Evolutionary conservation across 768 basidiomycete species (phyloP), one percentile per base, ranked within the genome.

Genomic region (Artomyces pyxidatus): DNA sequence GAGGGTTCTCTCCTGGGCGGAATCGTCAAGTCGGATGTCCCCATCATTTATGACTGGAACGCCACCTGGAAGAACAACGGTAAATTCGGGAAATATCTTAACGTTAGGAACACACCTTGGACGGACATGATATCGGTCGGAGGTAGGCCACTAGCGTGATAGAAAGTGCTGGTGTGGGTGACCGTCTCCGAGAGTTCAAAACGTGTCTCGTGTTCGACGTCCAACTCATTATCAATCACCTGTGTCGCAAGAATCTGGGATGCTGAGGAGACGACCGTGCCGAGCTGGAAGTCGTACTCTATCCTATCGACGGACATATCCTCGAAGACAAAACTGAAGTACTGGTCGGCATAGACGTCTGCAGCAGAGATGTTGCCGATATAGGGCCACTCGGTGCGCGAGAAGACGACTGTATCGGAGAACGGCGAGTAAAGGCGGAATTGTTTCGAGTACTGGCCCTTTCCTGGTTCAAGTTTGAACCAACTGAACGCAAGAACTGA

Each of bases 371-470:
- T 10, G 25, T 49, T 42, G 26, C 26, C 17, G 11, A 42, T 19
- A n/a, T n/a, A n/a, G n/a, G n/a, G n/a, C n/a, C 3, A 23, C n/a
- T 32, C 23, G 42, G 49, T 21, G 49, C 42, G 42, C 10, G 42
- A 44, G 42, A 29, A 44, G 6, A 50, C 6, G 14, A 37, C 43
- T 29, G 29, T 37, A 39, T 35, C 26, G 17, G 21, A 6, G 16
- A 37, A 43, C 3, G 42, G 42, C 17, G 27, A 25, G 25, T 17
- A 26, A 19, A 50, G 27, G 42, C 49, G 49, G 42, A 50, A 50
- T 3, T 28, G 7, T 11, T 23, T 10, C 17, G 42, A 17, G 28
- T 44, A 32, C 32, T 50, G 3, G 49, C 29, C 49, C 29, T 11
- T 21, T 17, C 49, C 49, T 10, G 37, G 25, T 23, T 41, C 47